Conservation (phyloP, 208 protist species). For the Trichomonas gallinae region DNA sequence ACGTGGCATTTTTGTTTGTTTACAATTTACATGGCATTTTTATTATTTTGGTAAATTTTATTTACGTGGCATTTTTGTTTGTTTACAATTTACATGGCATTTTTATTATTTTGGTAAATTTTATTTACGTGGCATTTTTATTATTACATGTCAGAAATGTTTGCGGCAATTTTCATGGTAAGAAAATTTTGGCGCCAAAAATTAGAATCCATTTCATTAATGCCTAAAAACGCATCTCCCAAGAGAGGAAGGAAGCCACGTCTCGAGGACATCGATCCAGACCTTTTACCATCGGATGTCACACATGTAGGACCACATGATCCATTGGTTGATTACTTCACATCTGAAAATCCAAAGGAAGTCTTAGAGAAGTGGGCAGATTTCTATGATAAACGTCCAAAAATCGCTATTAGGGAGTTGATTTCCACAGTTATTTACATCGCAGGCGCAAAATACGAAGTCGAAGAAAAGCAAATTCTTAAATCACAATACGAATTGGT, state of each 20-base stretch:
- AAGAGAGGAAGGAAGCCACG: neutral
- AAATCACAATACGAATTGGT: neutral
- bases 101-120: too few species aligned
- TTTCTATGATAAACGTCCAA: neutral
- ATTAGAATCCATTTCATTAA: neutral
- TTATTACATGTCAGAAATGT: too few species aligned
- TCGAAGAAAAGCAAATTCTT: neutral
- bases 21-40: too few species aligned
- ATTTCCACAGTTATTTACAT: neutral
- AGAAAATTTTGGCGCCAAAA: neutral
- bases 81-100: too few species aligned
- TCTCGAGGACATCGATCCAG: neutral
- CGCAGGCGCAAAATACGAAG: neutral
- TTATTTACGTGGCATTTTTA: too few species aligned
- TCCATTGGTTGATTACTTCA: neutral
- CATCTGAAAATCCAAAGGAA: neutral
- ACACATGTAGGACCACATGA: neutral
- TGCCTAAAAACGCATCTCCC: neutral
- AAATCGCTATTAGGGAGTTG: neutral
- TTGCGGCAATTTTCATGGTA: too few species aligned
- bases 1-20: too few species aligned
- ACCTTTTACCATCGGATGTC: neutral
- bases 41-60: too few species aligned
- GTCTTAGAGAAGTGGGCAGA: neutral
- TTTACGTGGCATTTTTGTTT: too few species aligned